Conservation (phyloP, 2,329 filamentous ascomycete species). For the Allantophomopsis cytisporea region DNA sequence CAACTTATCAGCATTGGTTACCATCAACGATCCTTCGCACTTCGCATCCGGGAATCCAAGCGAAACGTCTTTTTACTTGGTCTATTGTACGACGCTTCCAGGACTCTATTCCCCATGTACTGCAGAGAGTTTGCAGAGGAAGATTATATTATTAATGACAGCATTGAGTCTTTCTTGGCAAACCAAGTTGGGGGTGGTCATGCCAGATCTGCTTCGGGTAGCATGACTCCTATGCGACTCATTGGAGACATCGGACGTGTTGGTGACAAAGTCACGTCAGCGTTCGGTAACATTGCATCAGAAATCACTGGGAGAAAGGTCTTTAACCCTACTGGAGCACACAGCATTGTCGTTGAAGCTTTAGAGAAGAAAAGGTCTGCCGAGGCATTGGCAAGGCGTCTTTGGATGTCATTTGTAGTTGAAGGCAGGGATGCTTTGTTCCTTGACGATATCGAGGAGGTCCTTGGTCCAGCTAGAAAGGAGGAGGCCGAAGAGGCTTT, state of each 20-base stretch:
- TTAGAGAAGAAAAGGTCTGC: conserved; percentile 73
- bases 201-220: conserved; percentile 34
- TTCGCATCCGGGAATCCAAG: conserved; percentile 81
- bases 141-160: conserved; percentile 83
- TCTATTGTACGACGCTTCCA: conserved; percentile 80
- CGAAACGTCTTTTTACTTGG: conserved; percentile 70
- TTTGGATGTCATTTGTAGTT: conserved; percentile 97
- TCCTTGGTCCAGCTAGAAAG: conserved; percentile 63
- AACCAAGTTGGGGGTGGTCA: conserved; percentile 36
- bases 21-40: conserved; percentile 71
- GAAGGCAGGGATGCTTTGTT: conserved; percentile 74
- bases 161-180: conserved; percentile 53
- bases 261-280: conserved; percentile 86
- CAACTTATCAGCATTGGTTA: conserved; percentile 79
- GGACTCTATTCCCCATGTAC: conserved; percentile 81
- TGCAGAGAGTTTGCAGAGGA: conserved; percentile 84
- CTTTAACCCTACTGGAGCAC: conserved; percentile 82
- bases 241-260: conserved; percentile 64
- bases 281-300: conserved; percentile 83
- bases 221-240: conserved; percentile 64
- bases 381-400: conserved; percentile 82
- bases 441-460: conserved; percentile 72
- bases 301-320: conserved; percentile 94
- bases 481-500: conserved; percentile 82
- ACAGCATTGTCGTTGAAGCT: conserved; percentile 80